These are phyloP conservation scores for Boletus tomentosulus DNA, from an alignment of 768 basidiomycete genomes.

Conservation along the genomic window DNA sequence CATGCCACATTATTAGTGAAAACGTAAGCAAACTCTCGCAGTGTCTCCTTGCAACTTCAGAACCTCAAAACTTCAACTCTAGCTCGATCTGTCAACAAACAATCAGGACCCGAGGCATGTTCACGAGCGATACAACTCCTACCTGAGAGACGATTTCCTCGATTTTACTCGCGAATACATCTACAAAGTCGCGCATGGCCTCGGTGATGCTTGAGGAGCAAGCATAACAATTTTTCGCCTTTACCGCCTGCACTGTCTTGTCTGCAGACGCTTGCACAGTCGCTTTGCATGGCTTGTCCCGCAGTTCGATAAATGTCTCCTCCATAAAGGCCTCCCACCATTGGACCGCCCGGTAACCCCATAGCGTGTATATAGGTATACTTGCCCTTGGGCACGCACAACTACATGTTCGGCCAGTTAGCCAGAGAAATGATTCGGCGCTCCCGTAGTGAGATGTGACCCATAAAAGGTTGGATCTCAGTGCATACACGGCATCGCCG, in stretches of 20 bases:
- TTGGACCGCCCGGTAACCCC: not conserved
- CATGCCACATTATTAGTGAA: too few species aligned
- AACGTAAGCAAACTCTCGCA: too few species aligned
- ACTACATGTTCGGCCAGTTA: not conserved
- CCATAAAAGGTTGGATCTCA: not conserved
- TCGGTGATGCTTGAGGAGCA: conserved; percentile 3
- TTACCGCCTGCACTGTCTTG: not conserved
- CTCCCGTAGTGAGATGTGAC: conserved; percentile 2
- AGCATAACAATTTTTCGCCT: not conserved
- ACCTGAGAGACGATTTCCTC: not conserved
- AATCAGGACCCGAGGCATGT: not conserved
- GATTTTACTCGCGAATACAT: conserved; percentile 2
- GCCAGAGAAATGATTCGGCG: conserved; percentile 5
- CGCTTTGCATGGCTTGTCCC: conserved; percentile 15
- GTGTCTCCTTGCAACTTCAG: too few species aligned
- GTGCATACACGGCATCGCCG: too few species aligned
- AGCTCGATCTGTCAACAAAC: too few species aligned
- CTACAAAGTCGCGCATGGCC: conserved; percentile 14
- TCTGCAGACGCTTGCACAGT: not conserved
- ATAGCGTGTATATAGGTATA: not conserved
- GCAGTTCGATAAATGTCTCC: conserved; percentile 6
- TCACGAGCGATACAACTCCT: not conserved
- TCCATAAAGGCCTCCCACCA: conserved; percentile 6
- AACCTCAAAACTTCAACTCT: too few species aligned
- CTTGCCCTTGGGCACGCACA: not conserved